Conservation (phyloP, 208 protist genomes). For the Leptomonas seymouri region DNA sequence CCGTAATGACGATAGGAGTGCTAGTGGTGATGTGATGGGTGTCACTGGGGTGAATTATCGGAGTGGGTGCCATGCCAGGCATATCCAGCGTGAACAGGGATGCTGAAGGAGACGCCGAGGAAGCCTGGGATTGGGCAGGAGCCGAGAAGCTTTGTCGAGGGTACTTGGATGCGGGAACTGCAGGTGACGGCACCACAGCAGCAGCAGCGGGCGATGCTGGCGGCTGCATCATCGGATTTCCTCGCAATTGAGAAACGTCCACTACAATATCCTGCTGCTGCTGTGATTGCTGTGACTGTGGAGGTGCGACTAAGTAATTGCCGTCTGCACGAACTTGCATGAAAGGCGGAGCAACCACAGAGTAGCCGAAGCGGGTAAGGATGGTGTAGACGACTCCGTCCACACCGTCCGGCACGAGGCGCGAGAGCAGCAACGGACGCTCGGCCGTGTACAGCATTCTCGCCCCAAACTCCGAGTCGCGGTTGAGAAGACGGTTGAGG, state of each 20-base stretch:
- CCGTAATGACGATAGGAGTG: constrained; percentile 54
- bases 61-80: constrained; percentile 41
- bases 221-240: constrained; percentile 17
- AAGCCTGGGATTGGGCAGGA: too few relatives aligned
- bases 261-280: constrained; percentile 15
- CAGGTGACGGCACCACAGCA: background rate
- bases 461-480: constrained; percentile 41
- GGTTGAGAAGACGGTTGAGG: constrained; percentile 49
- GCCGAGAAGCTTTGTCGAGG: too few relatives aligned
- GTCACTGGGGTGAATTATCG: constrained; percentile 51
- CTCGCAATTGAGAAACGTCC: constrained; percentile 13
- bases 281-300: constrained; percentile 8
- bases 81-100: constrained; percentile 2
- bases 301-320: background rate
- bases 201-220: background rate
- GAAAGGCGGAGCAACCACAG: background rate
- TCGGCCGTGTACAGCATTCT: constrained; percentile 60
- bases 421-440: constrained; percentile 50
- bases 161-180: too few relatives aligned
- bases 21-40: constrained; percentile 50
- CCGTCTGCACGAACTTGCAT: background rate
- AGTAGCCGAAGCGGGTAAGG: constrained; percentile 23
- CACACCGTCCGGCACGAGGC: constrained; percentile 22
- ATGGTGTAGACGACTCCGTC: constrained; percentile 24
- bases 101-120: too few relatives aligned